These are phyloP conservation scores for Spathaspora sp. DNA, from an alignment of 1,139 yeast species.

Conservation along the genomic window DNA sequence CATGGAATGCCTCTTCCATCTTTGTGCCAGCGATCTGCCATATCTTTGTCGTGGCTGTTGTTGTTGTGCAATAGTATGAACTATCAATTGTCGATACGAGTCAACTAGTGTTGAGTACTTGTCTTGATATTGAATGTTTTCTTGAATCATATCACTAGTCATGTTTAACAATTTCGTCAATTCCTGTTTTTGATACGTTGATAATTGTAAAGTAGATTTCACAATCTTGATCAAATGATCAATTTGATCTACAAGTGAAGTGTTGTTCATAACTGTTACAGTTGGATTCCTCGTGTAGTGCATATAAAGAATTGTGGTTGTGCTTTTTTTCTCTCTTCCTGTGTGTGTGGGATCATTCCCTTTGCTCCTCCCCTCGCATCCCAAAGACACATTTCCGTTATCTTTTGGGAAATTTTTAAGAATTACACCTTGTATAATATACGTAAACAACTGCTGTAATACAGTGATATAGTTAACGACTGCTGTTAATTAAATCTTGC, in stretches of 20 bases:
- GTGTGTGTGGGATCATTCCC: neutral
- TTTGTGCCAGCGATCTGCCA: neutral
- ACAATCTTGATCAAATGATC: neutral
- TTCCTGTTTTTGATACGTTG: conserved; percentile 4
- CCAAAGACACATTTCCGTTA: neutral
- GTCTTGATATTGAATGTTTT: neutral
- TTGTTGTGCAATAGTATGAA: neutral
- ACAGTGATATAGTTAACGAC: no score
- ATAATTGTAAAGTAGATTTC: neutral
- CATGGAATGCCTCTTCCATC: neutral
- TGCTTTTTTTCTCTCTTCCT: neutral
- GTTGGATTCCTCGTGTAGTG: neutral
- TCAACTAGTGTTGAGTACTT: conserved; percentile 1
- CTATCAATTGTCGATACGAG: conserved; percentile 1
- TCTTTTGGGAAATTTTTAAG: neutral
- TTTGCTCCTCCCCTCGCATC: neutral
- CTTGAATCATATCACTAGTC: conserved; percentile 5
- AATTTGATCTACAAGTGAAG: neutral
- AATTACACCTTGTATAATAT: no score
- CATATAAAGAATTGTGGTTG: neutral
- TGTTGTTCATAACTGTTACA: neutral
- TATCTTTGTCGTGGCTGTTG: neutral
- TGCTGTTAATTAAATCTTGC: no score
- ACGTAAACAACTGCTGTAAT: no score
- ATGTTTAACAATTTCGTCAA: conserved; percentile 6